These are phyloP conservation scores for Austroboletus novae-zelandiae DNA, from an alignment of 1,284 basidiomycete genomes.

Conservation along the genomic window DNA sequence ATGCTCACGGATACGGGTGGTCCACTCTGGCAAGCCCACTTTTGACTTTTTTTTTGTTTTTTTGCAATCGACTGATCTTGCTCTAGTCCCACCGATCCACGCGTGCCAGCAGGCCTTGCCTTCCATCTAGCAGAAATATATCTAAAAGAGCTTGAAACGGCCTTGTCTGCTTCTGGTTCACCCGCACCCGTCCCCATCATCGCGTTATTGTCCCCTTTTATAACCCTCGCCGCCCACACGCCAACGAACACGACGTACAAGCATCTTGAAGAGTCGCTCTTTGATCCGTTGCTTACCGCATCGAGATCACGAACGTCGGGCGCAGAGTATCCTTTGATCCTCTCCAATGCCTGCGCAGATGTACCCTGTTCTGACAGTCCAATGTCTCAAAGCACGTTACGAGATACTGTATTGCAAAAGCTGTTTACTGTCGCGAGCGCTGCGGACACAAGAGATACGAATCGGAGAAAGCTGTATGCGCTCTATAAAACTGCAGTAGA, in stretches of 20 bases:
- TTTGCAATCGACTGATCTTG: conserved; percentile 1
- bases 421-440: conserved; percentile 79
- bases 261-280: conserved; percentile 61
- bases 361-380: conserved; percentile 39
- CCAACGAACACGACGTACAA: conserved; percentile 61
- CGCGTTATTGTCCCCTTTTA: conserved; percentile 64
- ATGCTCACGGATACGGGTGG: conserved; percentile 67
- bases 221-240: conserved; percentile 66
- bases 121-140: conserved; percentile 92
- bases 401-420: conserved; percentile 56
- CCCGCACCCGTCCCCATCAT: conserved; percentile 54
- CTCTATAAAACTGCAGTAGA: conserved; percentile 68
- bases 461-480: conserved; percentile 79
- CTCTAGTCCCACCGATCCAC: conserved; percentile 65
- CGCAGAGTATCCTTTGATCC: conserved; percentile 40
- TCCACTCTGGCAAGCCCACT: conserved; percentile 67
- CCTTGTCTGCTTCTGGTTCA: conserved; percentile 34
- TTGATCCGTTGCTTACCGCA: conserved; percentile 62
- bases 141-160: conserved; percentile 87
- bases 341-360: conserved; percentile 49
- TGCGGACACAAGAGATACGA: conserved; percentile 71
- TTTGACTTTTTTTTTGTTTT: neutral
- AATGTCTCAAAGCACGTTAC: conserved; percentile 41
- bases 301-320: conserved; percentile 36
- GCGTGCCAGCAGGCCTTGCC: conserved; percentile 76